A percentile compares a stretch with the other conserved stretches of the same genome.
Evolutionary conservation across 768 basidiomycete genomes (phyloP).

Genomic region (Mycena chlorophos): DNA sequence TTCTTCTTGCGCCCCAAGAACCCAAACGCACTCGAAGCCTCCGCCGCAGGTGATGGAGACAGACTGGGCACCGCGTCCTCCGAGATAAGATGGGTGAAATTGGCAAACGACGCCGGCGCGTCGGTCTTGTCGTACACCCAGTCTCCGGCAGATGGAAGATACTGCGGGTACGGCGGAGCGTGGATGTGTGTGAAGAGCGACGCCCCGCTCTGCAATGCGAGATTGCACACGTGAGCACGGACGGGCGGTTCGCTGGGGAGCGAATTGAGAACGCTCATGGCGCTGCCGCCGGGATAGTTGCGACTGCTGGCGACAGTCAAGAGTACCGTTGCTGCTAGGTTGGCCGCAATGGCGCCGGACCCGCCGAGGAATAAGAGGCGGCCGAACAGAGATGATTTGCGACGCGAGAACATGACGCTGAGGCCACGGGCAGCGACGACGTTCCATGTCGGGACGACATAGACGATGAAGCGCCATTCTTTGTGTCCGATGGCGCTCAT

Average conservation of each 20-base stretch:
- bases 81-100: slow-evolving; percentile 65
- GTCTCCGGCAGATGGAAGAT: slow-evolving; percentile 8
- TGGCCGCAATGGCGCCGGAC: slow-evolving; percentile 50
- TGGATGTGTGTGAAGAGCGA: slow-evolving; percentile 81
- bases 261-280: slow-evolving; percentile 62
- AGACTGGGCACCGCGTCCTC: slow-evolving; percentile 42
- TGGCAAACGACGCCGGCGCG: slow-evolving; percentile 37
- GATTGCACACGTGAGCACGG: slow-evolving; percentile 79
- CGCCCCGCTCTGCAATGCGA: slow-evolving; percentile 88
- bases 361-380: slow-evolving; percentile 47
- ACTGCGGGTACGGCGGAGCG: slow-evolving; percentile 50
- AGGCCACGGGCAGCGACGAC: slow-evolving; percentile 72
- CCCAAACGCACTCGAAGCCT: slow-evolving; percentile 18
- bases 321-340: slow-evolving; percentile 53
- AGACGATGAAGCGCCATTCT: slow-evolving; percentile 96
- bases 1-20: slow-evolving; percentile 23
- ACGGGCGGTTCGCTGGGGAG: slow-evolving; percentile 34
- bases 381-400: slow-evolving; percentile 50
- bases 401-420: slow-evolving; percentile 57
- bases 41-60: background rate
- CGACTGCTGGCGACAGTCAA: slow-evolving; percentile 57
- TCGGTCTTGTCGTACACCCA: slow-evolving; percentile 90
- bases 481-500: slow-evolving; percentile 88
- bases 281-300: slow-evolving; percentile 91
- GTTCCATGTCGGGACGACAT: slow-evolving; percentile 81